These are phyloP conservation scores for Kalaharituber pfeilii DNA, from an alignment of 2,329 filamentous ascomycete genomes.

Conservation along the genomic window DNA sequence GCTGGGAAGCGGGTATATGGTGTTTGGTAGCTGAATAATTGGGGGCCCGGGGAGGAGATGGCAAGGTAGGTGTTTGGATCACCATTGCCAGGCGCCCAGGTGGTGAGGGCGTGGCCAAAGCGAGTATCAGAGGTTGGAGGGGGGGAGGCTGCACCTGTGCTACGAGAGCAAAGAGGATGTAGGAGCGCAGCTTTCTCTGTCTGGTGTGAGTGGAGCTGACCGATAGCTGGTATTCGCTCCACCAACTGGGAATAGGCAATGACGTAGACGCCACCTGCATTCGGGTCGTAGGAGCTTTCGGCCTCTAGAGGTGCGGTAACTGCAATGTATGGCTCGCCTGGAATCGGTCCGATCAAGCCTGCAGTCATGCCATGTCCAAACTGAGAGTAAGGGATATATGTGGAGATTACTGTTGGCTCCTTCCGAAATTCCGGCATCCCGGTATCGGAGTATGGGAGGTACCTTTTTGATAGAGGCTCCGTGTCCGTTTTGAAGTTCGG, in stretches of 20 bases:
- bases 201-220: neutral
- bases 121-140: slow-evolving; percentile 13
- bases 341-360: slow-evolving; percentile 12
- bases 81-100: neutral
- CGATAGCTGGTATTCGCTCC: neutral
- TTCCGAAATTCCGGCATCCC: slow-evolving; percentile 7
- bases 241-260: slow-evolving; percentile 8
- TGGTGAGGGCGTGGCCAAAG: slow-evolving; percentile 11
- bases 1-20: slow-evolving; percentile 9
- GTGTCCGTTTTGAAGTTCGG: slow-evolving; percentile 4
- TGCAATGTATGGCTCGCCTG: slow-evolving; percentile 15
- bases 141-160: neutral
- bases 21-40: slow-evolving; percentile 2
- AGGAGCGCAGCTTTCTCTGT: neutral
- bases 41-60: slow-evolving; percentile 14
- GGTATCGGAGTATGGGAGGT: neutral
- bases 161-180: neutral
- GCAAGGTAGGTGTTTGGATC: slow-evolving; percentile 10
- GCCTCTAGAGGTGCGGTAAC: slow-evolving; percentile 13
- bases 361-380: slow-evolving; percentile 19
- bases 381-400: slow-evolving; percentile 19
- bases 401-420: slow-evolving; percentile 18
- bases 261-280: slow-evolving; percentile 16
- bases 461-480: neutral
- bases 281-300: slow-evolving; percentile 11